Evolutionary conservation across 2,329 filamentous ascomycete genomes (phyloP).

Genomic region (Aspergillus felis): DNA sequence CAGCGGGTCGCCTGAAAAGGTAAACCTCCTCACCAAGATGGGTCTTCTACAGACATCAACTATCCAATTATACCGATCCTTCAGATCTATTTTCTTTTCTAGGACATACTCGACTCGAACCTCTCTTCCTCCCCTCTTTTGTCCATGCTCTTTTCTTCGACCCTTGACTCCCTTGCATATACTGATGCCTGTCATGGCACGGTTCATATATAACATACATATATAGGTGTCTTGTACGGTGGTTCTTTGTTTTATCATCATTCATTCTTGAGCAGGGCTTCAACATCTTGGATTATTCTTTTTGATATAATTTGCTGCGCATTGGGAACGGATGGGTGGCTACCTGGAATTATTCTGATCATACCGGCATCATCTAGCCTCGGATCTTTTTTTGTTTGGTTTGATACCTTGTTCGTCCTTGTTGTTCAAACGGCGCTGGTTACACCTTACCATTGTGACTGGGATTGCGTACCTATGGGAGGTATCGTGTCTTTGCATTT

Average conservation of each 20-base stretch:
- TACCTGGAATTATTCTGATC: neutral
- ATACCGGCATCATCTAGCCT: conserved; percentile 1
- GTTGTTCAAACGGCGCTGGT: conserved; percentile 7
- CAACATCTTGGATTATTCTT: neutral
- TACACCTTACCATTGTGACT: conserved; percentile 4
- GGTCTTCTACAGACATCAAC: neutral
- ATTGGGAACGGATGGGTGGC: neutral
- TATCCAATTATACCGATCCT: neutral
- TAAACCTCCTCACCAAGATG: neutral
- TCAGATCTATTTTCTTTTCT: neutral
- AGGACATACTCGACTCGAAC: neutral
- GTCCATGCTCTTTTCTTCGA: neutral
- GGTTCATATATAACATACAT: neutral
- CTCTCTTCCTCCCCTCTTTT: conserved; percentile 3
- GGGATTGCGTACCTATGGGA: conserved; percentile 10
- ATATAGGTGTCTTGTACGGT: conserved; percentile 3
- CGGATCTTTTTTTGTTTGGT: neutral
- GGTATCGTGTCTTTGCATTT: conserved; percentile 21
- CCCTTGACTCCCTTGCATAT: neutral
- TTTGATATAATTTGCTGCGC: neutral
- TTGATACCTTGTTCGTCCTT: conserved; percentile 2
- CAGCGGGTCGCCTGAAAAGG: neutral
- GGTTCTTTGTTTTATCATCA: conserved; percentile 2
- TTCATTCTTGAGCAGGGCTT: neutral
- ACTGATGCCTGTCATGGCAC: neutral